Evolutionary conservation across 179 eudicot genomes (phyloP).

Genomic region (Beta macrorhiza): DNA sequence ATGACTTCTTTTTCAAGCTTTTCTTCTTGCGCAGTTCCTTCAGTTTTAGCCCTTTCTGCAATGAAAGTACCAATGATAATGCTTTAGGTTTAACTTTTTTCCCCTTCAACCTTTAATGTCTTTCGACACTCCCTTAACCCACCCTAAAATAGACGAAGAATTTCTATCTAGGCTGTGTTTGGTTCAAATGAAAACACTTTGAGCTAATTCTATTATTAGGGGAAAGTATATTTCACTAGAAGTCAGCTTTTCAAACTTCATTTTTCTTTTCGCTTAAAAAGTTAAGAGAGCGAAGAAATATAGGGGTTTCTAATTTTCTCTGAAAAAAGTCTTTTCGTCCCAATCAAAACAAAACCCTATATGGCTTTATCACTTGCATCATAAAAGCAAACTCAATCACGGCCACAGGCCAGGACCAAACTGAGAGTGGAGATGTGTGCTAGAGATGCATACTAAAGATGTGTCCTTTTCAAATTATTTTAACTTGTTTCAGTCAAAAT

Average conservation of each 20-base stretch:
- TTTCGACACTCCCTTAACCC: neutral
- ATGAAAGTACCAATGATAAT: neutral
- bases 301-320: too few relatives aligned
- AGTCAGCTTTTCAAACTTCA: too few relatives aligned
- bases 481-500: too few relatives aligned
- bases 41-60: conserved; percentile 78
- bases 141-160: neutral
- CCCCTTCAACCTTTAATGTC: neutral
- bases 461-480: too few relatives aligned
- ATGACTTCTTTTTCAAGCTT: conserved; percentile 71
- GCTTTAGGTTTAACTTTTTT: neutral
- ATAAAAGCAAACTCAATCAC: neutral
- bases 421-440: neutral
- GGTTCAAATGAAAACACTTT: too few relatives aligned
- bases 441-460: neutral
- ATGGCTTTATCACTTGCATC: neutral
- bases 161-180: neutral
- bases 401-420: neutral
- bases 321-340: too few relatives aligned
- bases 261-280: too few relatives aligned
- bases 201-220: too few relatives aligned
- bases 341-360: too few relatives aligned
- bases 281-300: too few relatives aligned
- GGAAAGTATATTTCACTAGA: too few relatives aligned
- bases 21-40: conserved; percentile 78